Conservation (phyloP, 495 filamentous ascomycete species). For the Daldinia grandis region DNA sequence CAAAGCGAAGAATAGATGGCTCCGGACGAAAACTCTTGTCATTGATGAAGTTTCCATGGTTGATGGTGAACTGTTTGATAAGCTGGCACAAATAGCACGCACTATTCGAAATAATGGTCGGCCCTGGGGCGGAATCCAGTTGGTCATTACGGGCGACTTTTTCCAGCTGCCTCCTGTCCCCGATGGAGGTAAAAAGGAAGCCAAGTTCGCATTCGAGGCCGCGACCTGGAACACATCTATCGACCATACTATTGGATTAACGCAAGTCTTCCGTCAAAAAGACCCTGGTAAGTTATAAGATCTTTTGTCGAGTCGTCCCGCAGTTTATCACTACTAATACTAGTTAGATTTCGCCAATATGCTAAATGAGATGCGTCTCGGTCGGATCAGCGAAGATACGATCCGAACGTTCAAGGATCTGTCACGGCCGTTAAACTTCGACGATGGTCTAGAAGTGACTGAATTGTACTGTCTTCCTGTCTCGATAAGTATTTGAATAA, state of each 20-base stretch:
- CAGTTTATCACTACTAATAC: conserved; percentile 27
- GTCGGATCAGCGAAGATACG: conserved; percentile 74
- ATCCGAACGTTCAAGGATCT: conserved; percentile 75
- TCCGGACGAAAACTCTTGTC: conserved; percentile 83
- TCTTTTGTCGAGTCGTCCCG: neutral
- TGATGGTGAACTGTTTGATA: conserved; percentile 95
- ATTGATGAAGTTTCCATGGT: conserved; percentile 99
- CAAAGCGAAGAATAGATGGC: conserved; percentile 89
- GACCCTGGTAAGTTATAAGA: conserved; percentile 71
- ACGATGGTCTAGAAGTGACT: conserved; percentile 85
- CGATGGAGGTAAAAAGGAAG: conserved; percentile 65
- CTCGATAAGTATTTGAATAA: neutral
- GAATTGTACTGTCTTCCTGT: conserved; percentile 69
- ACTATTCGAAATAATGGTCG: conserved; percentile 82
- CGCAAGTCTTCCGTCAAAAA: conserved; percentile 94
- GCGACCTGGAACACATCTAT: conserved; percentile 90
- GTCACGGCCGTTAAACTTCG: conserved; percentile 71
- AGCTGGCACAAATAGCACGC: conserved; percentile 89
- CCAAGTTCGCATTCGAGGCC: conserved; percentile 93
- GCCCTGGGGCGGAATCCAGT: conserved; percentile 94
- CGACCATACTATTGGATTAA: conserved; percentile 93
- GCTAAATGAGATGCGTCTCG: conserved; percentile 97
- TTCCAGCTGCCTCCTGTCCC: conserved; percentile 97
- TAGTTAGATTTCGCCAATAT: conserved; percentile 81
- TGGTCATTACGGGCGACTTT: conserved; percentile 96